A percentile compares a stretch with the other conserved stretches of the same genome.
These are phyloP conservation scores for Leishmania tropica DNA, from an alignment of 208 protist species.

Conservation along the genomic window DNA sequence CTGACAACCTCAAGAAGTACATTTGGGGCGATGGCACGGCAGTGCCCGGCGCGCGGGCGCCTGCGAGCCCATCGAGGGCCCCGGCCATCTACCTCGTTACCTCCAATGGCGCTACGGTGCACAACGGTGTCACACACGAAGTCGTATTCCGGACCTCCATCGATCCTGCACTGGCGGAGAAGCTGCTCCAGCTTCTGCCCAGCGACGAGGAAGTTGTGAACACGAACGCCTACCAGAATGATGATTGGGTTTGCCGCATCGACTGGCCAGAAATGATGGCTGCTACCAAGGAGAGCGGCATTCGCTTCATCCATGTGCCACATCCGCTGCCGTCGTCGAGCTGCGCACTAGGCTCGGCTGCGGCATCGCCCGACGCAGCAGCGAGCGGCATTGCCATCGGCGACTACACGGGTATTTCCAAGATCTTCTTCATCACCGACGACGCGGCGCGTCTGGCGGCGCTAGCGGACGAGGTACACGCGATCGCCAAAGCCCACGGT, in stretches of 20 bases:
- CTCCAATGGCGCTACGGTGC: slow-evolving; percentile 59
- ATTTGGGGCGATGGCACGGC: slow-evolving; percentile 25
- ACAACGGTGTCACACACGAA: slow-evolving; percentile 47
- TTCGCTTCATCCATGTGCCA: slow-evolving; percentile 29
- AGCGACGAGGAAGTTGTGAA: slow-evolving; percentile 40
- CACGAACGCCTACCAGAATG: slow-evolving; percentile 57
- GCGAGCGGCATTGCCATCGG: slow-evolving; percentile 19
- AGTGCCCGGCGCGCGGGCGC: not conserved
- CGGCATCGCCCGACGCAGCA: not conserved
- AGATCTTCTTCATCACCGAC: slow-evolving; percentile 46
- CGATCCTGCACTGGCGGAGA: slow-evolving; percentile 32
- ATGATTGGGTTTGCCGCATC: slow-evolving; percentile 62
- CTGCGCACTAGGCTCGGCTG: not conserved
- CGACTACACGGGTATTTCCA: slow-evolving; percentile 45
- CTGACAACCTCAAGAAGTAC: slow-evolving; percentile 41
- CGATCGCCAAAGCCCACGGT: slow-evolving; percentile 4
- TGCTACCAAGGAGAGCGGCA: slow-evolving; percentile 40
- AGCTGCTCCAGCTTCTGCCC: slow-evolving; percentile 35
- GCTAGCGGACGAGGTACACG: slow-evolving; percentile 27
- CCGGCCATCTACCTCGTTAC: slow-evolving; percentile 52
- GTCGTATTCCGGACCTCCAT: slow-evolving; percentile 28
- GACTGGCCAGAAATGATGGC: slow-evolving; percentile 46
- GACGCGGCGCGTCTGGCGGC: slow-evolving; percentile 13
- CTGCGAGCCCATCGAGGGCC: not conserved
- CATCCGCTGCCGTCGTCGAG: slow-evolving; percentile 7